Base-by-base conservation (phyloP, 2,329 filamentous ascomycete genomes). In the Phialophora chinensis region DNA sequence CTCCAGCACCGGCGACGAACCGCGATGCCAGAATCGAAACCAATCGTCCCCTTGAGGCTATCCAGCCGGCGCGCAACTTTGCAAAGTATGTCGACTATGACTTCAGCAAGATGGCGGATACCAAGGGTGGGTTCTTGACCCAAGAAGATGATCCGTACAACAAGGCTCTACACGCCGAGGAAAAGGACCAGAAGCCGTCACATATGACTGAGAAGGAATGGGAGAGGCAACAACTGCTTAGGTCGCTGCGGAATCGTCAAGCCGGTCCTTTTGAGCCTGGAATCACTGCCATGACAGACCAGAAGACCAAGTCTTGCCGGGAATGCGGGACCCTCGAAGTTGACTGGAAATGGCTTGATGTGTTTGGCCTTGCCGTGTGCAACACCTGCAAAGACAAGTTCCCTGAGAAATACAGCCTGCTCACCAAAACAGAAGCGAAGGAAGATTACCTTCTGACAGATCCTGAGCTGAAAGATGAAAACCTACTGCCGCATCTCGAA, bases 31-130 rank as follows among this genome's bases (percentile, higher is more conserved):
- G 87, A 57, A 72, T 71, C 11, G 72, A 71, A n/a, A 66, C 74
- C 73, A 72, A 73, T 35, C 76, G 79, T 10, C 80, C 79, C 6
- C 74, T 80, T 35, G 78, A 83, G 54, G 77, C 80, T 4, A 88
- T 96, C 58, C 88, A 88, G 63, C 90, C 94, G 0, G 91, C 92
- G 47, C 87, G 89, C 74, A 97, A 96, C 75, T 97, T 98, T 72
- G 88, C 91, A 67, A 94, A 95, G 77, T 98, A 91, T 76, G 93
- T 99, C 75, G 95, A 99, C 76, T 98, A 97, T 80, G 95, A 99
- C 78, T 95, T 99, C 80, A 94, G 91, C 76, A 91, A 94, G 80
- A 98, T 99, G 93, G 96, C 90, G 6, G 95, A 99, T 77, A 98
- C 94, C 0, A 97, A 97, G 76, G 95, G 95, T 69, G 95, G 95